Evolutionary conservation across 2,329 filamentous ascomycete species (phyloP), one percentile per base, ranked within the genome.

Genomic region (Torrubiella hemipterigena): DNA sequence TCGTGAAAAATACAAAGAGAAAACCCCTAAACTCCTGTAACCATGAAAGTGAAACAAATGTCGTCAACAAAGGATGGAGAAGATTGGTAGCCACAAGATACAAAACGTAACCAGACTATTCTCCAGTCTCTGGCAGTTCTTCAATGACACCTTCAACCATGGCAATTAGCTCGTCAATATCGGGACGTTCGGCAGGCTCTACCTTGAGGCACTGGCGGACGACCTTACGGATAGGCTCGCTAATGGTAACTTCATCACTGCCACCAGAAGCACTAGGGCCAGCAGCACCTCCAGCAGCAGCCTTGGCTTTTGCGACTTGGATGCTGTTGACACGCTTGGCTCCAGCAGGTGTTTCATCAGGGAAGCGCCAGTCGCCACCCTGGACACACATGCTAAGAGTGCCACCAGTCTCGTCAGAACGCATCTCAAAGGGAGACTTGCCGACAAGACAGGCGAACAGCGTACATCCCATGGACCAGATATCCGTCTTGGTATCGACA

Each of bases 391-490:
- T 81, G 44, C 82, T 93, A 41, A 98, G 62, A 42, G 81, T 91
- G 27, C 91, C 91, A 41, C 91, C 91, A 0, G 91, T 96, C 63
- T 98, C 89, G 54, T 98, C 91, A 42, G 80, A 89, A 38, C 91
- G 79, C 52, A 87, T 83, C 63, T 98, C 91, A 47, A 98, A 98
- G 3, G 91, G 91, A 11, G 83, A 93, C 58, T 98, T 96, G 42
- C 91, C 91, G 17, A 96, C 85, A 8, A 98, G 69, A 49, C 91
- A 96, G 22, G 91, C 91, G 58, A 93, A 98, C 27, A 98, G 67
- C n/a, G 91, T 96, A 64, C 91, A 96, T 31, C 91, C 91, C 15
- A 98, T 63, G 12, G 84, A 93, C 91, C 91, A 98, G 42, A 98
- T 93, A 55, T 98, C 91, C 24, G 94, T 85, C 53, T 95, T 95